These are phyloP conservation scores for Phytophthora nicotianae DNA, from an alignment of 352 stramenopile species.

Conservation along the genomic window DNA sequence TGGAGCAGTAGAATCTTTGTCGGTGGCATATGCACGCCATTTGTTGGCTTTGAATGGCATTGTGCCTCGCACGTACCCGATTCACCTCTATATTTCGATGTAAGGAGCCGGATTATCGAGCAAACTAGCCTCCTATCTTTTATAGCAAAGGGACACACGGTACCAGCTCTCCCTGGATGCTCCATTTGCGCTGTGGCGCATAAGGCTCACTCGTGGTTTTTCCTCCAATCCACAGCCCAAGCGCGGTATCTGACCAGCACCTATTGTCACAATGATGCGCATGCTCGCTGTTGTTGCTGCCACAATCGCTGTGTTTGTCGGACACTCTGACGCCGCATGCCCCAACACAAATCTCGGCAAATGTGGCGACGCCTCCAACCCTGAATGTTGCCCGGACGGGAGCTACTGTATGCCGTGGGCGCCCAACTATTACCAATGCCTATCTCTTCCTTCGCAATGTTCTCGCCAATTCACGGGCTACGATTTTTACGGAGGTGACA, in stretches of 20 bases:
- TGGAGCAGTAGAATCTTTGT: slow-evolving; percentile 8
- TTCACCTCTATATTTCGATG: slow-evolving; percentile 13
- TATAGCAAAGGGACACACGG: slow-evolving; percentile 15
- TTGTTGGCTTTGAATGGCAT: slow-evolving; percentile 13
- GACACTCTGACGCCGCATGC: slow-evolving; percentile 18
- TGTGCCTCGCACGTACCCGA: slow-evolving; percentile 3
- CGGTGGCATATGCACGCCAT: slow-evolving; percentile 22
- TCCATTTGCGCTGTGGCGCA: neutral
- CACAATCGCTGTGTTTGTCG: slow-evolving; percentile 6
- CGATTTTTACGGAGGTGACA: slow-evolving; percentile 37
- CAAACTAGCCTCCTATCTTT: slow-evolving; percentile 1
- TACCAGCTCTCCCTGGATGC: slow-evolving; percentile 8
- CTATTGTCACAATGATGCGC: slow-evolving; percentile 10
- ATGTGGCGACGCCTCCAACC: slow-evolving; percentile 29
- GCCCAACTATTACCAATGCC: slow-evolving; percentile 35
- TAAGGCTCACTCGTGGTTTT: slow-evolving; percentile 8
- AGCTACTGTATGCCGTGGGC: slow-evolving; percentile 36
- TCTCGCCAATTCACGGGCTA: slow-evolving; percentile 35
- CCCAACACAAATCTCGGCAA: slow-evolving; percentile 25
- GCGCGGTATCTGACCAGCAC: neutral
- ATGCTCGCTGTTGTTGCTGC: slow-evolving; percentile 10
- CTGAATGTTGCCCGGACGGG: slow-evolving; percentile 32
- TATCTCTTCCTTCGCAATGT: slow-evolving; percentile 19
- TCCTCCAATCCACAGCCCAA: slow-evolving; percentile 12
- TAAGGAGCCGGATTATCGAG: slow-evolving; percentile 7